phyloP scores from a whole-genome alignment of 2,329 filamentous ascomycete species.

The Escovopsis sp. region DNA sequence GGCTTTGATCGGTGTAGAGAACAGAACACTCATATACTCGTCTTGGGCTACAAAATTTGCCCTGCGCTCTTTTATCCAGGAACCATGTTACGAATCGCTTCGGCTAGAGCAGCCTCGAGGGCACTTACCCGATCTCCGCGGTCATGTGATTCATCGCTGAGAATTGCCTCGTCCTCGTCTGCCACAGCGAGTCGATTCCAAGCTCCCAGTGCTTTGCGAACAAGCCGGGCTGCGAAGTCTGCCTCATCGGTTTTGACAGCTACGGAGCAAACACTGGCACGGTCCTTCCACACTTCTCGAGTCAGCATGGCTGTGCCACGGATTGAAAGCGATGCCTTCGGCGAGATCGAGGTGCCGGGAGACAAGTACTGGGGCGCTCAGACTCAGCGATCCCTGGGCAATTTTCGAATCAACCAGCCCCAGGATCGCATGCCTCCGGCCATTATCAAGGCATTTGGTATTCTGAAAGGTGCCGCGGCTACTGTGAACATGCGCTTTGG shows the following conservation, averaged over 20 bases:
- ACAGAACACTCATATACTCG: too few species aligned
- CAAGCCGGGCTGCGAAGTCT: not conserved
- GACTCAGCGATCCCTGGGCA: conserved; percentile 88
- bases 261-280: not conserved
- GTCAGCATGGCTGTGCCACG: conserved; percentile 36
- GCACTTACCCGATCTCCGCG: not conserved
- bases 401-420: conserved; percentile 99
- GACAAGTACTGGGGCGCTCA: conserved; percentile 99
- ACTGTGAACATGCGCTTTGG: conserved; percentile 92
- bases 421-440: conserved; percentile 96
- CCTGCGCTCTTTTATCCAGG: too few species aligned
- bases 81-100: not conserved
- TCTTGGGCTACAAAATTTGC: too few species aligned
- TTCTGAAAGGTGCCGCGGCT: conserved; percentile 91
- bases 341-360: conserved; percentile 78
- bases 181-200: not conserved
- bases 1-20: too few species aligned
- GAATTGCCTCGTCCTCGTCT: not conserved
- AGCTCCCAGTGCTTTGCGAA: not conserved
- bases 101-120: not conserved
- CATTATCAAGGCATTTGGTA: conserved; percentile 85
- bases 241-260: not conserved
- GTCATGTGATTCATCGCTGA: not conserved
- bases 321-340: conserved; percentile 94
- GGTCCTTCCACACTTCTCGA: conserved; percentile 8